Base-by-base conservation (phyloP, 768 basidiomycete genomes). In the Amanita inopinata region DNA sequence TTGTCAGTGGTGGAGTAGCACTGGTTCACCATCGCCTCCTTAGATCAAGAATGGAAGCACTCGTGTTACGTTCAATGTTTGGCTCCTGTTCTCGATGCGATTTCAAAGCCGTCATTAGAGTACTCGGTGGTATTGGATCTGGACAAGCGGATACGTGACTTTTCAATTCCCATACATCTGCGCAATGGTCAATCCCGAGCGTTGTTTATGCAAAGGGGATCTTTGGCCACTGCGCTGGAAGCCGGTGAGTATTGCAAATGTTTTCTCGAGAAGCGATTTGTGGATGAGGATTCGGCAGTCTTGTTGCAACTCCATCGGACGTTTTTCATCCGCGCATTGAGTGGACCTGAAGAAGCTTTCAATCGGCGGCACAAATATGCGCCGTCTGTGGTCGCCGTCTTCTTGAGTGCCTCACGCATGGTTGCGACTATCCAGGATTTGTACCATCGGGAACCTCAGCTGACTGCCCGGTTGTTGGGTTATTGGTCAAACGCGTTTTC, bases 31-130 rank as follows among this genome's bases (percentile, higher is more conserved):
- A 24, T 46, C 28, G 33, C 40, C 15, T 56, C 23, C 49, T 46
- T 36, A 82, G 80, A 78, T 57, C 78, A 80, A 52, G 73, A 76
- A 63, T 83, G 80, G 80, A 80, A 79, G 52, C 76, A 82, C 49
- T 66, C 69, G 0, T 83, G 77, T 53, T 78, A 78, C 51, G 52
- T 67, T 2, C 54, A 73, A 22, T 82, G 78, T 51, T 64, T 80
- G 23, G 70, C 73, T 14, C 80, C 80, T 1, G 76, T 80, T 8
- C 61, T 81, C 9, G 74, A 79, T 35, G 63, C 70, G 12, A 71
- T 71, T 31, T 73, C 78, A 1, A 67, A 74, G 45, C 73, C 70
- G n/a, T 62, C 65, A 11, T 53, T 69, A 10, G 72, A 78, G 43
- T 70, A 73, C 51, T 62, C 60, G 18, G 66, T 56, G 4, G 64